phyloP scores from a whole-genome alignment of 2,329 filamentous ascomycete genomes.

The Paradendryphiella salina region DNA sequence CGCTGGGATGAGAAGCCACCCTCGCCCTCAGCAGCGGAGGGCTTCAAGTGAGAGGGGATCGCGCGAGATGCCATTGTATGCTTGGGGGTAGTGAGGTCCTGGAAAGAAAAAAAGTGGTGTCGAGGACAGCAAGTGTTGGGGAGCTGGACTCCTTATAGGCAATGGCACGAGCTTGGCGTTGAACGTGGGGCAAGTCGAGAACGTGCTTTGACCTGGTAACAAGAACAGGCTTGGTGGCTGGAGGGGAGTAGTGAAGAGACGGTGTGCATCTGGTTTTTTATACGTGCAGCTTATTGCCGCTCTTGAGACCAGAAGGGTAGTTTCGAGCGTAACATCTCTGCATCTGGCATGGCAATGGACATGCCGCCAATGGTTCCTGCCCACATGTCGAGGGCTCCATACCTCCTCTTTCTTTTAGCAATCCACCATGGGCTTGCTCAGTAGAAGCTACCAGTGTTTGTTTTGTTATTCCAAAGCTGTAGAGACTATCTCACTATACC shows the following conservation, averaged over 20 bases:
- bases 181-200: slow-evolving; percentile 32
- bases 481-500: neutral
- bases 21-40: slow-evolving; percentile 49
- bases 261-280: slow-evolving; percentile 21
- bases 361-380: slow-evolving; percentile 17
- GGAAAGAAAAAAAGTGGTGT: slow-evolving; percentile 11
- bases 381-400: slow-evolving; percentile 1
- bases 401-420: neutral
- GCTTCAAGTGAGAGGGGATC: slow-evolving; percentile 82
- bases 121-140: slow-evolving; percentile 19
- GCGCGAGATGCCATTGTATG: slow-evolving; percentile 70
- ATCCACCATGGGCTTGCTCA: neutral
- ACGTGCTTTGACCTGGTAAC: slow-evolving; percentile 24
- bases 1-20: slow-evolving; percentile 59
- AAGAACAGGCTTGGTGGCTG: slow-evolving; percentile 9
- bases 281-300: slow-evolving; percentile 18
- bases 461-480: neutral
- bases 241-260: slow-evolving; percentile 14
- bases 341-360: slow-evolving; percentile 19
- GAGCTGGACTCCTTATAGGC: slow-evolving; percentile 31
- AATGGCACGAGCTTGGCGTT: slow-evolving; percentile 19
- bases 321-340: slow-evolving; percentile 21
- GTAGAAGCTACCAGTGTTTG: neutral
- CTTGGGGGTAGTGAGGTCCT: slow-evolving; percentile 5
- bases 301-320: slow-evolving; percentile 15